A percentile compares a stretch with the other conserved stretches of the same genome.
Evolutionary conservation across 306 rosid genomes (phyloP).

Genomic region (Pueraria montana): DNA sequence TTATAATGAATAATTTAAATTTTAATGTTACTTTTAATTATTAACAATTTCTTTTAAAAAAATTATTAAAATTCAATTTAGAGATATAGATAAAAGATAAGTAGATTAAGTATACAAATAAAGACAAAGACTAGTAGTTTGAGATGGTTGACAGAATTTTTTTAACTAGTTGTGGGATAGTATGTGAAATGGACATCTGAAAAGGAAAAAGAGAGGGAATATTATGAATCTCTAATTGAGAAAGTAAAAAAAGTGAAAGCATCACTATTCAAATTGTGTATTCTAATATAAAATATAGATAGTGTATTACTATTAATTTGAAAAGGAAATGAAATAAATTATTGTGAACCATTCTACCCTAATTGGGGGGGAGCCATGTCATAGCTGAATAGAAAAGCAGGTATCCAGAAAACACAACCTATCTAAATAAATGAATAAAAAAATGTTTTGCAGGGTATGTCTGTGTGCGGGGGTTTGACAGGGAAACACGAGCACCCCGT

Average conservation of each 20-base stretch:
- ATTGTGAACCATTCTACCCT: conserved; percentile 15
- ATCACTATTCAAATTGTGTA: not conserved
- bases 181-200: not conserved
- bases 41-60: not conserved
- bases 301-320: not conserved
- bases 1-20: not conserved
- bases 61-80: not conserved
- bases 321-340: not conserved
- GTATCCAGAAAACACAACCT: not conserved
- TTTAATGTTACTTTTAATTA: not conserved
- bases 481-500: conserved; percentile 71
- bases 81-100: not conserved
- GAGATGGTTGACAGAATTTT: not conserved
- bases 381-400: conserved; percentile 26
- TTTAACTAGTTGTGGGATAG: not conserved
- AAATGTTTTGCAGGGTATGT: conserved; percentile 75
- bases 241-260: not conserved
- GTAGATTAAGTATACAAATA: not conserved
- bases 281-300: not conserved
- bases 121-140: not conserved
- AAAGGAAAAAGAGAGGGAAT: not conserved
- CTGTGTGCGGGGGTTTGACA: conserved; percentile 92
- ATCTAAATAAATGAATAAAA: conserved; percentile 29
- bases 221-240: not conserved
- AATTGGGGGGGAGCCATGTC: conserved; percentile 9